A percentile compares a stretch with the other conserved stretches of the same genome.
Evolutionary conservation across 441 rosid species (phyloP).

Genomic region (Mallotus japonicus): DNA sequence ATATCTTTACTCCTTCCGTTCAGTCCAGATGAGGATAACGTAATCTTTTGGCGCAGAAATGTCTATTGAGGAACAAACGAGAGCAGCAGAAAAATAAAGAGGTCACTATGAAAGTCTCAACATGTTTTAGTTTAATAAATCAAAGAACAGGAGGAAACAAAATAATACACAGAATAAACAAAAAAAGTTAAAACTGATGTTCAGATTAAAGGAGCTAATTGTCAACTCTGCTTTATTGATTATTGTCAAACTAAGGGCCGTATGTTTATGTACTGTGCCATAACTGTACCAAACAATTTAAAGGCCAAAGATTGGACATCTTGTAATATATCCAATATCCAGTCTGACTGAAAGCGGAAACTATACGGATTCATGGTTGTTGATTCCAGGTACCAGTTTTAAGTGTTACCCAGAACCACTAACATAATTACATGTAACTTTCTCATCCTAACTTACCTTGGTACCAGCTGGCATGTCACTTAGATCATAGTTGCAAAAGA

Average conservation of each 20-base stretch:
- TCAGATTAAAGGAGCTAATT: neutral
- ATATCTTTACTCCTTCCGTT: slow-evolving; percentile 25
- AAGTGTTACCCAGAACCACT: neutral
- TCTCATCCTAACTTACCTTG: slow-evolving; percentile 40
- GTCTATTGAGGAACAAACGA: slow-evolving; percentile 33
- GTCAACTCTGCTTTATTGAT: too few species aligned
- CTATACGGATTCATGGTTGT: neutral
- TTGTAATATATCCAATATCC: neutral
- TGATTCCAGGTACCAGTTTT: neutral
- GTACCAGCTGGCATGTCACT: slow-evolving; percentile 67
- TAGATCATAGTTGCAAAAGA: slow-evolving; percentile 53
- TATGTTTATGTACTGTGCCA: neutral
- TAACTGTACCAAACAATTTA: neutral
- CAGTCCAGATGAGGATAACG: slow-evolving; percentile 35
- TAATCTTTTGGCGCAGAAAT: slow-evolving; percentile 53
- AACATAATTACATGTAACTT: neutral
- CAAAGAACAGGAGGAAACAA: neutral
- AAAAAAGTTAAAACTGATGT: too few species aligned
- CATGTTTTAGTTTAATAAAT: neutral
- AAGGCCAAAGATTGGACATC: neutral
- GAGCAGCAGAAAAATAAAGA: neutral
- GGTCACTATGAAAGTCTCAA: slow-evolving; percentile 15
- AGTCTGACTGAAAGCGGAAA: neutral
- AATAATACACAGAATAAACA: neutral
- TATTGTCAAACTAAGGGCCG: neutral